Evolutionary conservation across 2,329 filamentous ascomycete species (phyloP).

Genomic region (Parastagonospora nodorum): DNA sequence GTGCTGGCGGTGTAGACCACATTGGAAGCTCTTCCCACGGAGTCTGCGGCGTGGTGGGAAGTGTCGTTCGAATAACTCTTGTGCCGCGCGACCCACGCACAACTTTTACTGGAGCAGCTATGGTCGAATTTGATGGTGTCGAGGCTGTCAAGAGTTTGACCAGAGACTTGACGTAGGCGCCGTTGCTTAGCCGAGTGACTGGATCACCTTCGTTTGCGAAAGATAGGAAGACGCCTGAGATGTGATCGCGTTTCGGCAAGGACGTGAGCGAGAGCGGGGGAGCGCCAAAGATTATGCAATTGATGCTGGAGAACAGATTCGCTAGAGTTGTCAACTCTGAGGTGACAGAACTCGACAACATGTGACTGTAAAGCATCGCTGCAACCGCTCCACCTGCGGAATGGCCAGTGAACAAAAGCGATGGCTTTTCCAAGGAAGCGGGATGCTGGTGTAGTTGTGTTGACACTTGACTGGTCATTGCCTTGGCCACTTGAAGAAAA

Average conservation of each 20-base stretch:
- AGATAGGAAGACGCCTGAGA: slow-evolving; percentile 62
- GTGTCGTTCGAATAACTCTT: not conserved
- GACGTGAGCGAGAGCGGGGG: slow-evolving; percentile 75
- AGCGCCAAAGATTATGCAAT: slow-evolving; percentile 79
- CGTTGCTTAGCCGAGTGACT: slow-evolving; percentile 58
- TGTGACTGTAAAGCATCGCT: slow-evolving; percentile 74
- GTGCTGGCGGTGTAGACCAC: slow-evolving; percentile 1
- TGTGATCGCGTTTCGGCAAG: slow-evolving; percentile 58
- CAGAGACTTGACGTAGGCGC: slow-evolving; percentile 10
- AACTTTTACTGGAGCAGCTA: not conserved
- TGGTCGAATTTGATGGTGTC: not conserved
- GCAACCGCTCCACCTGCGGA: slow-evolving; percentile 81
- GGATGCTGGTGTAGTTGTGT: slow-evolving; percentile 68
- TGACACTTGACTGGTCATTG: slow-evolving; percentile 73
- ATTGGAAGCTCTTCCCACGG: slow-evolving; percentile 2
- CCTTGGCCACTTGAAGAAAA: slow-evolving; percentile 72
- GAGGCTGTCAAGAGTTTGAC: slow-evolving; percentile 10
- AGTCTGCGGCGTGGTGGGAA: not conserved
- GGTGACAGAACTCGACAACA: slow-evolving; percentile 64
- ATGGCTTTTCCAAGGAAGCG: slow-evolving; percentile 63
- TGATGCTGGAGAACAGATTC: slow-evolving; percentile 70
- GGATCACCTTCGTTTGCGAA: slow-evolving; percentile 85
- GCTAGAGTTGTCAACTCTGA: slow-evolving; percentile 71
- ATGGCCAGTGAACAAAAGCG: slow-evolving; percentile 77
- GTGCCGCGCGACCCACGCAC: not conserved